Evolutionary conservation across 352 stramenopile species (phyloP), one percentile per base, ranked within the genome.

Genomic region (Pythium guiyangense): DNA sequence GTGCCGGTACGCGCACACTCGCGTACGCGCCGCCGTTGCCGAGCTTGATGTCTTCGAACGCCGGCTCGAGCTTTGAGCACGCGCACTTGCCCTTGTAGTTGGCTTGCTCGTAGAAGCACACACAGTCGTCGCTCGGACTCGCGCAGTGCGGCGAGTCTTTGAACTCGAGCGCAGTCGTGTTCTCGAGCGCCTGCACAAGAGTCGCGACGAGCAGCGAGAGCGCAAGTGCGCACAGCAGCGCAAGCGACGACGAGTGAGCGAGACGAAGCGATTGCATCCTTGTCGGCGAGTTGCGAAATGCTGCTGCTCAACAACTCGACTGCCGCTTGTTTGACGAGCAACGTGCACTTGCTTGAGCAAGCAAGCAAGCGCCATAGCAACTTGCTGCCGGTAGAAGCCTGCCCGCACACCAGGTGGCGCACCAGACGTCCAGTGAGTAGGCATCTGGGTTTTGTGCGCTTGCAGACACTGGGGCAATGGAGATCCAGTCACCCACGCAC

Each of bases 11-110:
- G 52, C 43, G 58, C 17, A 64, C 47, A 22, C 58, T 64, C 6
- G 51, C 58, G 45, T 64, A 64, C 12, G 51, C 58, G 6, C 58
- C 58, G 45, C 58, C 52, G 27, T 64, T 64, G 34, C 58, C 58
- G 12, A 64, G 45, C 25, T 49, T 44, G 51, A 64, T 52, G 58
- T 64, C 58, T 27, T 64, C 58, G 44, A 53, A 60, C 6, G 31
- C 35, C 10, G 58, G 58, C 26, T 54, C 52, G 25, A 64, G 51
- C 4, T 44, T 25, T 4, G 52, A 40, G 34, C 58, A 64, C 4
- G 58, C 58, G 44, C 58, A 64, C 27, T 59, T 59, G 45, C 58
- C 58, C 35, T 52, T 50, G 44, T 50, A 64, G 20, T 64, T 27
- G 0, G 53, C 43, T 15, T 45, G 20, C 20, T 64, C 52, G 52